Evolutionary conservation across 768 basidiomycete genomes (phyloP), one percentile per base, ranked within the genome.

Genomic region (Psilocybe sp.): DNA sequence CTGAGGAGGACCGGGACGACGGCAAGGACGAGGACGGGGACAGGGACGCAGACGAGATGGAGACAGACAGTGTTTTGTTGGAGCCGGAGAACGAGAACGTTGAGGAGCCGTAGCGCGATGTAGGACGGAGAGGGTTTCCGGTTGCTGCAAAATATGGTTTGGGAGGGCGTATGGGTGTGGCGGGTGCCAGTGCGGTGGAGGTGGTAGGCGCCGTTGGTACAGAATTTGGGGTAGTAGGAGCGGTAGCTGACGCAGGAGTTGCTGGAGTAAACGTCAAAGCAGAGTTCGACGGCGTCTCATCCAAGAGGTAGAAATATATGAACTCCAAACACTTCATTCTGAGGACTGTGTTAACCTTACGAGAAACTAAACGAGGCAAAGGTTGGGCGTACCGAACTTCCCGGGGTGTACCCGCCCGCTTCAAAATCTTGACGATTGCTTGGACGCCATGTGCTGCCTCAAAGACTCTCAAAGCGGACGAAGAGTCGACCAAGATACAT

Each of bases 251-350:
- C 7, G 23, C 23, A 4, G 23, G 23, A 3, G 23, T 28, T 7
- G 23, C 23, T 7, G 23, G 23, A 28, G 23, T 28, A 7, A 28
- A 28, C 7, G 23, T 28, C 23, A 28, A 28, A 28, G 23, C 23
- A 28, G 23, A 28, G 7, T 28, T 28, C 7, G 23, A 28, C 23
- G 62, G 61, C 1, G 80, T 81, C 62, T 97, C 94, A 52, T 95
- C 94, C 40, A 96, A 74, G 6, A 98, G 76, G 65, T 98, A 98
- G 66, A 95, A 97, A 66, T 96, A 96, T 13, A 98, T 70, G 59
- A 97, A 94, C 63, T 97, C 95, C 14, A 98, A 75, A 54, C 92
- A 96, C 71, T 96, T 96, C 89, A 97, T 96, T 59, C 94, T 96
- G 59, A 16, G 35, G 19, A 33, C 6, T 14, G 35, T n/a, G 32